phyloP scores from a whole-genome alignment of 345 rosid genomes.

The Combretum micranthum region DNA sequence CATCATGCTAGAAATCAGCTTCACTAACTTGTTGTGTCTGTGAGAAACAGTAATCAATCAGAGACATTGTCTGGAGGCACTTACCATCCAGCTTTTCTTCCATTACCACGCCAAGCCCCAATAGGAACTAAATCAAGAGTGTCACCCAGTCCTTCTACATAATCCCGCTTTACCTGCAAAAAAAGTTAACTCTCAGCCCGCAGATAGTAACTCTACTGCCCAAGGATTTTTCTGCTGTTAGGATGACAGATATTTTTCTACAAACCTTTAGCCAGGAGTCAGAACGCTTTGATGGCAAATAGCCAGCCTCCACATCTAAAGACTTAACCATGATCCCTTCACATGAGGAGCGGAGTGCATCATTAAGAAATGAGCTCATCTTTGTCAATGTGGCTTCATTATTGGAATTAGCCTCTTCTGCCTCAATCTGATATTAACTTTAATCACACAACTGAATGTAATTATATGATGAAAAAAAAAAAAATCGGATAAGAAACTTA shows the following conservation, averaged over 20 bases:
- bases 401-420: slow-evolving; percentile 40
- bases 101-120: slow-evolving; percentile 95
- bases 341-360: slow-evolving; percentile 61
- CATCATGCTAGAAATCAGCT: no score
- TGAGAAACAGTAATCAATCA: no score
- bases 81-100: slow-evolving; percentile 96
- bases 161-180: slow-evolving; percentile 81
- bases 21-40: no score
- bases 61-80: neutral
- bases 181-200: slow-evolving; percentile 5
- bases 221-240: neutral
- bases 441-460: slow-evolving; percentile 5
- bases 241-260: neutral
- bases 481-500: slow-evolving; percentile 29
- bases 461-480: neutral
- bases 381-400: slow-evolving; percentile 32
- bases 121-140: slow-evolving; percentile 90
- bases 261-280: slow-evolving; percentile 89
- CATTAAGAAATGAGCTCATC: slow-evolving; percentile 59
- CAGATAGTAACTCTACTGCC: no score
- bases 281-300: slow-evolving; percentile 73
- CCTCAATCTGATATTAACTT: slow-evolving; percentile 45
- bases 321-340: slow-evolving; percentile 87
- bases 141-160: slow-evolving; percentile 70
- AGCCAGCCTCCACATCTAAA: slow-evolving; percentile 62